Conservation (phyloP, 2,329 filamentous ascomycete species). For the Epichloe brachyelytri region DNA sequence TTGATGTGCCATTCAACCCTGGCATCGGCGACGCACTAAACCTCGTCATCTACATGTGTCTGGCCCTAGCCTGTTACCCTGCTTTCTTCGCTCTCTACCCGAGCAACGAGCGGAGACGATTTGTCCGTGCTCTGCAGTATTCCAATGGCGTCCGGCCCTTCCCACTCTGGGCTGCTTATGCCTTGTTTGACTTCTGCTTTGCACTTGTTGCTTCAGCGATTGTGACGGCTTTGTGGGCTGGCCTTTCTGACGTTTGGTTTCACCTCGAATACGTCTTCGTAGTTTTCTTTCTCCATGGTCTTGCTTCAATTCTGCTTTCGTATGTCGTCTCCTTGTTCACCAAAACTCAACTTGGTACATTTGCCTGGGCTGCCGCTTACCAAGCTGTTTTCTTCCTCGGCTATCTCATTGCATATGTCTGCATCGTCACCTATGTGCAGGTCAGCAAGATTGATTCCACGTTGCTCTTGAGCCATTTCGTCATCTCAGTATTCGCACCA, state of each 20-base stretch:
- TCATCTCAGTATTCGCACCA: conserved; percentile 60
- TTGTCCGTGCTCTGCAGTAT: conserved; percentile 77
- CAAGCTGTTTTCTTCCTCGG: conserved; percentile 61
- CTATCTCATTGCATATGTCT: conserved; percentile 60
- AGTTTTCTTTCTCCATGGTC: conserved; percentile 66
- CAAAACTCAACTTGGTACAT: conserved; percentile 67
- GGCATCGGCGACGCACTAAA: conserved; percentile 61
- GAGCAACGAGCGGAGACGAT: conserved; percentile 65
- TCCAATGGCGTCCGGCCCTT: conserved; percentile 77
- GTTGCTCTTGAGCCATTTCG: conserved; percentile 60
- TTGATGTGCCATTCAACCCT: conserved; percentile 61
- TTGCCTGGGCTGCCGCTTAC: conserved; percentile 66
- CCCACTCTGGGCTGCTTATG: conserved; percentile 76
- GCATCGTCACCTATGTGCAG: conserved; percentile 61
- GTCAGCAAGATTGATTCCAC: conserved; percentile 54
- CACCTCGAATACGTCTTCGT: conserved; percentile 70
- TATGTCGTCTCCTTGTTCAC: conserved; percentile 76
- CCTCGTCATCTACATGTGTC: conserved; percentile 66
- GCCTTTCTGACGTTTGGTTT: conserved; percentile 57
- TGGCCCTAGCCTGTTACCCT: conserved; percentile 67
- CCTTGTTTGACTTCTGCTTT: conserved; percentile 66
- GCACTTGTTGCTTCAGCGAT: conserved; percentile 53
- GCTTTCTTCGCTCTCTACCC: conserved; percentile 84
- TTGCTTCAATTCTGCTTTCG: conserved; percentile 61
- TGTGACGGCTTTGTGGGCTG: conserved; percentile 55